These are phyloP conservation scores for Carex pumila DNA, from an alignment of 176 grass and related monocot species.

Conservation along the genomic window DNA sequence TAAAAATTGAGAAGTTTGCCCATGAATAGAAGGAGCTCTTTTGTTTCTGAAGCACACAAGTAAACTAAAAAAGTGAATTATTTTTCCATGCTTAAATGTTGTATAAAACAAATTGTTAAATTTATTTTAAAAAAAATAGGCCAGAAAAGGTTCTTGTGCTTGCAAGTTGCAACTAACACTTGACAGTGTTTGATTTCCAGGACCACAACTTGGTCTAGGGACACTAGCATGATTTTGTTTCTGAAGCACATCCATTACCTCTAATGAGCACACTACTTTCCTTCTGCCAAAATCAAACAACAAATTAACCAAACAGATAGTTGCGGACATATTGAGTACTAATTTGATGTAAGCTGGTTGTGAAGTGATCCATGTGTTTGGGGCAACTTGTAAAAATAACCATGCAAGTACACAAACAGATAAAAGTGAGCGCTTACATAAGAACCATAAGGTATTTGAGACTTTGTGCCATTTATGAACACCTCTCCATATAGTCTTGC, in stretches of 20 bases:
- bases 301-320: background rate
- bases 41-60: background rate
- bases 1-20: background rate
- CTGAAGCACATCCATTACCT: background rate
- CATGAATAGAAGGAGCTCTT: background rate
- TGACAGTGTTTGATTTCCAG: background rate
- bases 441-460: slow-evolving; percentile 66
- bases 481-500: slow-evolving; percentile 75
- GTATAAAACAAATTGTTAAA: background rate
- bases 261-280: background rate
- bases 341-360: background rate
- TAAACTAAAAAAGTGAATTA: background rate
- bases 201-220: background rate
- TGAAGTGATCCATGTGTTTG: background rate
- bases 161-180: background rate
- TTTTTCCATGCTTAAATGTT: background rate
- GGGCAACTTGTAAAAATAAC: background rate
- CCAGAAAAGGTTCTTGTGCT: background rate
- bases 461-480: slow-evolving; percentile 71
- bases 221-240: too few species aligned
- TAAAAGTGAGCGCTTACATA: slow-evolving; percentile 44
- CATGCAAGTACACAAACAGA: background rate
- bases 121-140: background rate
- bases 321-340: background rate
- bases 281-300: background rate